Conservation (phyloP, 495 filamentous ascomycete species). For the Neurospora tetraspora region DNA sequence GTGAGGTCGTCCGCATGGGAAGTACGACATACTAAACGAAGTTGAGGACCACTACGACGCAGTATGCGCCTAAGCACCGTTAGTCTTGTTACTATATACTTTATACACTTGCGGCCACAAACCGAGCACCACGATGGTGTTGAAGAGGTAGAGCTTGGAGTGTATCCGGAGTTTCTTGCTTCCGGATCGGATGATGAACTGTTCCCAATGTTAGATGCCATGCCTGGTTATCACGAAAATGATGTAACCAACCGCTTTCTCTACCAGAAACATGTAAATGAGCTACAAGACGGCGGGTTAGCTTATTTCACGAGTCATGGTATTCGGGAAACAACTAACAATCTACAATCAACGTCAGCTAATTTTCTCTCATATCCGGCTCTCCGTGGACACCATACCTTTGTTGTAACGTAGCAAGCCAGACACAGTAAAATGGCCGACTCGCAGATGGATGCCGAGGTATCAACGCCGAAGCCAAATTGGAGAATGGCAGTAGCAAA, state of each 20-base stretch:
- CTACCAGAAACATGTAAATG: conserved; percentile 44
- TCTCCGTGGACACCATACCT: conserved; percentile 21
- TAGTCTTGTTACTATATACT: neutral
- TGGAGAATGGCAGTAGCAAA: conserved; percentile 39
- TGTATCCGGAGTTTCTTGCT: conserved; percentile 30
- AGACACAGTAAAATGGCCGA: conserved; percentile 40
- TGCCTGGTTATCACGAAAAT: neutral
- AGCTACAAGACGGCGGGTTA: conserved; percentile 22
- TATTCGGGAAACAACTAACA: conserved; percentile 14
- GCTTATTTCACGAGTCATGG: neutral
- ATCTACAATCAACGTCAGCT: conserved; percentile 19
- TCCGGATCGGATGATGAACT: conserved; percentile 40
- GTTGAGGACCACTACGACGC: conserved; percentile 36
- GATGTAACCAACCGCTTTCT: conserved; percentile 36
- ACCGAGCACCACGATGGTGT: conserved; percentile 44
- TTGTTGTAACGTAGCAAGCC: conserved; percentile 43
- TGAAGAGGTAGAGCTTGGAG: conserved; percentile 42
- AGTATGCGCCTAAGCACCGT: conserved; percentile 29
- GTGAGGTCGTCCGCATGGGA: neutral
- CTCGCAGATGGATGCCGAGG: conserved; percentile 32
- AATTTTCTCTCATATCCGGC: neutral
- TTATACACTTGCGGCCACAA: neutral
- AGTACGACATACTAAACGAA: conserved; percentile 37
- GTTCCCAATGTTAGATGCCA: neutral
- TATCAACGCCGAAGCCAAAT: conserved; percentile 38